Conservation (phyloP, 2,329 filamentous ascomycete genomes). For the Lasiodiplodia sp. region DNA sequence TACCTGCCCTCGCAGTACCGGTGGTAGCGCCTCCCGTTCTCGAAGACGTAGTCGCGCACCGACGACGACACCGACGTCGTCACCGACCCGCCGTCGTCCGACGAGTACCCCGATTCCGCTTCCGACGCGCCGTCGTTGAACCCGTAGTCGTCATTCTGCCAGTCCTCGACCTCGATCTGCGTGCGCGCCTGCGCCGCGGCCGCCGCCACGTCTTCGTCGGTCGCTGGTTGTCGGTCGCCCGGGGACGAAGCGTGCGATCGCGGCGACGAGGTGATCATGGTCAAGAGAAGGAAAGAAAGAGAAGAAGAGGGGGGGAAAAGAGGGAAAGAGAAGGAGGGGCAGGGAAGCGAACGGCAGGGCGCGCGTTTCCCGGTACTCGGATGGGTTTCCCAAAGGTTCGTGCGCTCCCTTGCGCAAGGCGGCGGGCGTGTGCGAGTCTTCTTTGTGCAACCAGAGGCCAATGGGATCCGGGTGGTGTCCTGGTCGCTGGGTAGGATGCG, state of each 20-base stretch:
- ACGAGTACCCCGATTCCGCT: conserved; percentile 28
- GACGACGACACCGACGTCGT: conserved; percentile 46
- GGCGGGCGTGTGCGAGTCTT: neutral
- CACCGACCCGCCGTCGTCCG: conserved; percentile 20
- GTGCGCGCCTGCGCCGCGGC: conserved; percentile 28
- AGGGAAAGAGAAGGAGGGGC: neutral
- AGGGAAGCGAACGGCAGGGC: neutral
- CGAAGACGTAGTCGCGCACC: conserved; percentile 48
- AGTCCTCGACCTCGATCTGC: conserved; percentile 24
- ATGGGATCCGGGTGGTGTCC: neutral
- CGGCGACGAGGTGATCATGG: conserved; percentile 26
- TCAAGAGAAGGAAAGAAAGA: neutral
- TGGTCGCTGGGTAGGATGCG: conserved; percentile 18
- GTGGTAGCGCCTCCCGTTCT: conserved; percentile 49
- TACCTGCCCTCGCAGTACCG: conserved; percentile 45
- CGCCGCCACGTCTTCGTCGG: conserved; percentile 15
- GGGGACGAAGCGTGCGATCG: conserved; percentile 12
- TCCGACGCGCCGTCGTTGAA: conserved; percentile 24
- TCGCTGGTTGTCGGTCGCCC: neutral
- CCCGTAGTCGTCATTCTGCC: conserved; percentile 4
- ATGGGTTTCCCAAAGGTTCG: neutral
- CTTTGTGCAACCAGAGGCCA: conserved; percentile 1
- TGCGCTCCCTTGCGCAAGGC: neutral
- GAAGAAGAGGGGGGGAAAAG: neutral
- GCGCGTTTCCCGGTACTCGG: conserved; percentile 6